Conservation (phyloP, 169 alveolate genomes). For the Fabrea salina region DNA sequence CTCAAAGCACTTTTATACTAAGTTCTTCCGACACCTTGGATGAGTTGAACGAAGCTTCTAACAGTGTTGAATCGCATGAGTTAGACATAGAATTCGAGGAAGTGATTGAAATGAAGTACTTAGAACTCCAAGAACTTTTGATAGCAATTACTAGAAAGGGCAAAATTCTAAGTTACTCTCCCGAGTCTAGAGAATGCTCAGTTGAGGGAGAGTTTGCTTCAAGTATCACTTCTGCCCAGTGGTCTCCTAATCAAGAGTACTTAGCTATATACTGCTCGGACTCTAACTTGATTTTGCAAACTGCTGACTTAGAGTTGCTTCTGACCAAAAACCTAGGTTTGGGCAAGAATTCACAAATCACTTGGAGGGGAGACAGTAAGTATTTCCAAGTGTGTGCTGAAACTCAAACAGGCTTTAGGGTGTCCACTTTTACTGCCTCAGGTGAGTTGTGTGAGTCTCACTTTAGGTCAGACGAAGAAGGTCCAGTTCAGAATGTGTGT, state of each 20-base stretch:
- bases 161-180: background rate
- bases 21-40: too few relatives aligned
- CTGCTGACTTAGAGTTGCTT: conserved; percentile 9
- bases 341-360: background rate
- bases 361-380: conserved; percentile 26
- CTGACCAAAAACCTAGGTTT: background rate
- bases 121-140: background rate
- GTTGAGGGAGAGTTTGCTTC: conserved; percentile 5
- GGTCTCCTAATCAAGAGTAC: conserved; percentile 25
- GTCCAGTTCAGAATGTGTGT: background rate
- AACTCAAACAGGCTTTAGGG: background rate
- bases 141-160: background rate
- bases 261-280: background rate
- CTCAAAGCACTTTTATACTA: too few relatives aligned
- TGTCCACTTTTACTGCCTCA: background rate
- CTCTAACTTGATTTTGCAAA: background rate
- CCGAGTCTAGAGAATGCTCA: background rate
- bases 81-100: background rate
- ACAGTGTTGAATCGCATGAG: too few relatives aligned
- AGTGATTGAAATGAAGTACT: background rate
- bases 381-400: background rate
- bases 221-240: background rate
- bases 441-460: background rate
- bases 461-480: background rate
- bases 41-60: too few relatives aligned